phyloP scores from a whole-genome alignment of 441 rosid species.

The Mallotus repandus region DNA sequence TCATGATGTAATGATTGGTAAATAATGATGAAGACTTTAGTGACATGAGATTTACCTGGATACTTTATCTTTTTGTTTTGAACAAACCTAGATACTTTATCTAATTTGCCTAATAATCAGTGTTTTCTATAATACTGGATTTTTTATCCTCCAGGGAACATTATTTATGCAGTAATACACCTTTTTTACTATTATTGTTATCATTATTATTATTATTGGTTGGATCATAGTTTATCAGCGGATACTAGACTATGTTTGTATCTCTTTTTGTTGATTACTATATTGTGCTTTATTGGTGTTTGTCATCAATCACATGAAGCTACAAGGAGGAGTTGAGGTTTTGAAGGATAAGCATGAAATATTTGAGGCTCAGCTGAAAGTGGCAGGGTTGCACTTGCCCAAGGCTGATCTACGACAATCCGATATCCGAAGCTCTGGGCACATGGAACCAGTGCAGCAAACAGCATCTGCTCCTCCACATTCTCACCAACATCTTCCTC shows the following conservation, averaged over 20 bases:
- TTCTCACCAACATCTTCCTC: constrained; percentile 45
- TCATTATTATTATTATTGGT: not conserved
- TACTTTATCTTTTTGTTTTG: not conserved
- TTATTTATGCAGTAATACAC: not conserved
- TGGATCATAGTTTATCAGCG: not conserved
- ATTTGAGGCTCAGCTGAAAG: constrained; percentile 64
- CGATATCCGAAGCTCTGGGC: constrained; percentile 44
- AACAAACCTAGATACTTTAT: no score
- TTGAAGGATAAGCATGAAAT: constrained; percentile 79
- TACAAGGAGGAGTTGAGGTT: constrained; percentile 63
- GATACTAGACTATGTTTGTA: not conserved
- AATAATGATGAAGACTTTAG: not conserved
- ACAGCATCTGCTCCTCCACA: constrained; percentile 52
- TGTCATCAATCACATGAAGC: constrained; percentile 42
- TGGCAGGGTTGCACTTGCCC: constrained; percentile 57
- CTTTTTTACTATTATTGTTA: not conserved
- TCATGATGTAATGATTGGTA: not conserved
- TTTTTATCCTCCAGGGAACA: not conserved
- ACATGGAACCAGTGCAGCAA: constrained; percentile 41
- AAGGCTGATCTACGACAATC: constrained; percentile 45
- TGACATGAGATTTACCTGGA: not conserved
- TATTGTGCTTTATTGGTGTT: constrained; percentile 6
- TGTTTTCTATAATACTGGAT: not conserved
- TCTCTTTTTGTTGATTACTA: constrained; percentile 5
- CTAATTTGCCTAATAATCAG: not conserved